Evolutionary conservation across 129 eudicot genomes (phyloP).

Genomic region (Helichrysum umbraculigerum): DNA sequence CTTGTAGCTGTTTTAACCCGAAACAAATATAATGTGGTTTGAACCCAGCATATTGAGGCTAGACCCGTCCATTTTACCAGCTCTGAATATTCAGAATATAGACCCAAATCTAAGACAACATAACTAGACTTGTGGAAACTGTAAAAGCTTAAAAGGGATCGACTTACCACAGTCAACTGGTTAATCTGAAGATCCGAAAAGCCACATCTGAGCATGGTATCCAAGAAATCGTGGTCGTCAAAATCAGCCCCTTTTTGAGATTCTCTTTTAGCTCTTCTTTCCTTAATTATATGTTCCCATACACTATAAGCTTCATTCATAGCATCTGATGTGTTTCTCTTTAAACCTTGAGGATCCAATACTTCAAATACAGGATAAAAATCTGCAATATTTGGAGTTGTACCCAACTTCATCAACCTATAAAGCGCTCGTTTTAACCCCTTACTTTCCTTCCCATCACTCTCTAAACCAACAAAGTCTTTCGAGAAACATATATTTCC

Average conservation of each 20-base stretch:
- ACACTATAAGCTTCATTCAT: slow-evolving; percentile 30
- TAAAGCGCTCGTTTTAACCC: slow-evolving; percentile 31
- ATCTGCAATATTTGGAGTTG: slow-evolving; percentile 33
- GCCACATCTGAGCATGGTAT: slow-evolving; percentile 30
- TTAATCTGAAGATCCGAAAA: slow-evolving; percentile 43
- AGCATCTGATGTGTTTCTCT: slow-evolving; percentile 26
- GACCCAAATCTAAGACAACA: not conserved
- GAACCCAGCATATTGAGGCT: no score
- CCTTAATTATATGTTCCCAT: slow-evolving; percentile 32
- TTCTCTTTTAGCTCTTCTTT: slow-evolving; percentile 20
- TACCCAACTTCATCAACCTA: slow-evolving; percentile 36
- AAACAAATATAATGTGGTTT: no score
- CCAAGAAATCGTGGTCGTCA: slow-evolving; percentile 35
- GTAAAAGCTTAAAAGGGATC: not conserved
- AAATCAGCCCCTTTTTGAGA: not conserved
- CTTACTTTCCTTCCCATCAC: not conserved
- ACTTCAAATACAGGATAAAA: slow-evolving; percentile 35
- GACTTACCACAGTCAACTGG: slow-evolving; percentile 35
- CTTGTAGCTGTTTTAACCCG: no score
- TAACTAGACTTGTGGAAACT: not conserved
- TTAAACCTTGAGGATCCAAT: slow-evolving; percentile 35
- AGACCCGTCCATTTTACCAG: no score
- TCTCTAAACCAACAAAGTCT: slow-evolving; percentile 25
- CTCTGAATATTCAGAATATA: not conserved
- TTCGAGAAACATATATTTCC: slow-evolving; percentile 41